Conservation (phyloP, 495 filamentous ascomycete genomes). For the Talaromyces thailandensis region DNA sequence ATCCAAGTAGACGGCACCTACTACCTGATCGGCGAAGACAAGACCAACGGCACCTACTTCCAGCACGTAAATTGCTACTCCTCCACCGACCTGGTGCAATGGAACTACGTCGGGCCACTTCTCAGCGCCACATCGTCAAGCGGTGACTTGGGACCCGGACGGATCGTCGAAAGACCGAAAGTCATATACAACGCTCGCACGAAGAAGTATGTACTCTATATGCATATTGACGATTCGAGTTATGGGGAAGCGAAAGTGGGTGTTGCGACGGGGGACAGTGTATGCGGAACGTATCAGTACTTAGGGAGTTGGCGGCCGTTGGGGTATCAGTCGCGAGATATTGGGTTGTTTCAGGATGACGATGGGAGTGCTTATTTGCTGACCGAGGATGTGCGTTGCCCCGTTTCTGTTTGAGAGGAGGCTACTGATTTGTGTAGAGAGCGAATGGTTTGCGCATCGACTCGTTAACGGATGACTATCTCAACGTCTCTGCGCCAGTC, state of each 20-base stretch:
- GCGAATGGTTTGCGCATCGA: conserved; percentile 45
- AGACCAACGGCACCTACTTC: conserved; percentile 47
- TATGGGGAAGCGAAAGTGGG: conserved; percentile 58
- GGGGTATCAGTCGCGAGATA: conserved; percentile 47
- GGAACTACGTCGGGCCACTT: conserved; percentile 48
- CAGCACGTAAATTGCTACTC: conserved; percentile 50
- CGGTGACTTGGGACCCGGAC: conserved; percentile 52
- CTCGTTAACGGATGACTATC: conserved; percentile 37
- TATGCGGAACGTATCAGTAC: conserved; percentile 51
- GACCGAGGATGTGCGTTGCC: conserved; percentile 45
- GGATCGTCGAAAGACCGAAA: conserved; percentile 59
- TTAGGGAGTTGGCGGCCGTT: conserved; percentile 36
- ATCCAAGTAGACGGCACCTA: conserved; percentile 45
- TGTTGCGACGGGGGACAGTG: conserved; percentile 46
- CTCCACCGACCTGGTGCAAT: conserved; percentile 47
- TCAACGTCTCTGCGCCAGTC: conserved; percentile 24
- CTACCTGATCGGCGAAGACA: conserved; percentile 61
- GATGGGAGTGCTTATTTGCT: conserved; percentile 55
- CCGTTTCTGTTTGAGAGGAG: not conserved
- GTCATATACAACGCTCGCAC: conserved; percentile 50
- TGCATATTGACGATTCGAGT: conserved; percentile 55
- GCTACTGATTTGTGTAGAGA: conserved; percentile 9
- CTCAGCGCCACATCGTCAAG: conserved; percentile 32
- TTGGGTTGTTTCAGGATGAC: conserved; percentile 51
- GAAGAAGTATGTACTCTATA: conserved; percentile 47